Evolutionary conservation across 306 rosid genomes (phyloP), one percentile per base, ranked within the genome.

Genomic region (Cucurbita ficifolia): DNA sequence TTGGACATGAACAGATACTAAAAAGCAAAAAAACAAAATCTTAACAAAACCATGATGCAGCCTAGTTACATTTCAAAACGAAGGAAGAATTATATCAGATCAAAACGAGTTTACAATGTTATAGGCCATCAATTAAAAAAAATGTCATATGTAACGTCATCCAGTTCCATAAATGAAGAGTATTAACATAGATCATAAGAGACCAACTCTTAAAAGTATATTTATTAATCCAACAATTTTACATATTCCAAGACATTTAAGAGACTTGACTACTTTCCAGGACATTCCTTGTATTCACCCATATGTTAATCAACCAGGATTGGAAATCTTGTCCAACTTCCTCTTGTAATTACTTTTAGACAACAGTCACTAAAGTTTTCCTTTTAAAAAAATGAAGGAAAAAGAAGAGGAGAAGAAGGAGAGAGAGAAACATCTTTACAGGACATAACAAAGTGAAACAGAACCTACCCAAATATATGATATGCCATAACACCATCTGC

Each of bases 381-480:
- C 36, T 22, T 11, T 3, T 2, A 16, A 13, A 71, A 13, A 12
- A 12, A 59, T 13, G 16, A 13, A 29, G 17, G 35, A n/a, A 17
- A 11, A 46, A 3, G 16, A 11, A 11, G 51, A 46, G 12, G 16
- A 46, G 0, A 3, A 45, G 4, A 4, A 1, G 4, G 21, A n/a
- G 21, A 13, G 63, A 57, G 65, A 59, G 21, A 59, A 19, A 52
- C 1, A 18, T 17, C n/a, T 52, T 50, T 40, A 71, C 8, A 46
- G 33, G 52, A 53, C 38, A 51, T 76, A 77, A 62, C 50, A 67
- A 10, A 59, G 57, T 17, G 38, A 51, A 73, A 40, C 17, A 38
- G 57, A 76, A 79, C 88, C 72, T 43, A 91, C 99, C 79, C 83
- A 76, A 89, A 94, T 81, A 94, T 89, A 87, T 94, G 99, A 88